Conservation (phyloP, 129 eudicot species). For the Helianthus tuberosus region DNA sequence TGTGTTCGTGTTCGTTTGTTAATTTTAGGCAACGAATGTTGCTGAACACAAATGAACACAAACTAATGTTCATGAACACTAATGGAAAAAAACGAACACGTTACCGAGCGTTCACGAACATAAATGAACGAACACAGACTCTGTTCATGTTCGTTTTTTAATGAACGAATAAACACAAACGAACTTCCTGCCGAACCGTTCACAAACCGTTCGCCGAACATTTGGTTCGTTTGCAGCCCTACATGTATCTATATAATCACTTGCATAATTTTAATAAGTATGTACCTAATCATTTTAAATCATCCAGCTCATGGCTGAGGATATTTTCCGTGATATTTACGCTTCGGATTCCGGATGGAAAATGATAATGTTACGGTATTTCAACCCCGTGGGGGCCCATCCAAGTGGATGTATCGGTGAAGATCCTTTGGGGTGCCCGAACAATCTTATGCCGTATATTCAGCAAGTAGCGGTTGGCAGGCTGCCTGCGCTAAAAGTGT, state of each 20-base stretch:
- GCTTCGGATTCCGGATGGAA: conserved; percentile 73
- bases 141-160: no score
- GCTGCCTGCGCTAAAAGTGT: conserved; percentile 71
- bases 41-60: no score
- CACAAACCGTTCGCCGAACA: no score
- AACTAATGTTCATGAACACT: no score
- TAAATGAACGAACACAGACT: no score
- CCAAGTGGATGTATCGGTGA: conserved; percentile 98
- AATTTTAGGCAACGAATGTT: no score
- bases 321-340: conserved; percentile 82
- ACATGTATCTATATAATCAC: neutral
- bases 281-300: neutral
- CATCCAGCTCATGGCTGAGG: conserved; percentile 89
- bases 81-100: no score
- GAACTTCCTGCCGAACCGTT: no score
- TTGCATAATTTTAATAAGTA: conserved; percentile 7
- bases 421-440: conserved; percentile 93
- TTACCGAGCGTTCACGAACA: no score
- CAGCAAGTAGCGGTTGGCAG: conserved; percentile 99
- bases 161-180: no score
- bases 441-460: conserved; percentile 97
- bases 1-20: no score
- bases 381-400: conserved; percentile 98
- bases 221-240: no score
- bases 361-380: conserved; percentile 87